Base-by-base conservation (phyloP, 2,329 filamentous ascomycete genomes). In the Rhynchosporium secalis region DNA sequence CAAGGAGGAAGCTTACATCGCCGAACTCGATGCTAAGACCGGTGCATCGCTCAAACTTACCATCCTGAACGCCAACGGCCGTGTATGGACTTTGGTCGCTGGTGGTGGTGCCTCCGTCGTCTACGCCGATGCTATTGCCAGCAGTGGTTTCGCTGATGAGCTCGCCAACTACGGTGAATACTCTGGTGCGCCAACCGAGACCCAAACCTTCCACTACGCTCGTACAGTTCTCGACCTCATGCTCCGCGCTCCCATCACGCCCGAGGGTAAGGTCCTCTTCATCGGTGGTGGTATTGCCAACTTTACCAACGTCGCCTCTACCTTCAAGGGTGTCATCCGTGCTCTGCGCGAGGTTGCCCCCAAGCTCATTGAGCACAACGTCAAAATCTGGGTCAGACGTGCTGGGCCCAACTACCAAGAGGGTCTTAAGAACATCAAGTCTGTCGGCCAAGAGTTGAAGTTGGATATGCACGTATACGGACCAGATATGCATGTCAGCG, bases 221-320 rank as follows among this genome's bases (percentile, higher is more conserved):
- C 90, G 91, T 75, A 99, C 95, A 36, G 92, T 99, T 68, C 85
- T 99, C 67, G 95, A 99, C 78, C 87, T 99, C 68, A 96, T 99
- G 91, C 90, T 99, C 72, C 91, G 95, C 71, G 89, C 94, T 61
- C 94, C 95, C 63, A 78, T 86, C 76, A 83, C 86, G 78, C 85
- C 91, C 65, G 89, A 97, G 75, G 95, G 95, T 83, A 99, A 98
- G 86, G 92, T 99, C 59, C 89, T 99, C 69, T 99, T 99, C 86
- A 98, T 99, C 71, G 95, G 95, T 79, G 95, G 95, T 82, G 95
- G 95, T 86, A 99, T 99, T 85, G 95, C 95, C 85, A 99, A 99
- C 89, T 99, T 99, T 84, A 99, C 95, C 84, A 99, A 98, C 81
- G 95, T 99, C 60, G 95, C 95, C 65, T 95, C 90, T 73, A 99